Percentiles rank a stretch among this genome's conserved stretches.
phyloP scores from a whole-genome alignment of 2,329 filamentous ascomycete species.

The Verticillium nubilum region DNA sequence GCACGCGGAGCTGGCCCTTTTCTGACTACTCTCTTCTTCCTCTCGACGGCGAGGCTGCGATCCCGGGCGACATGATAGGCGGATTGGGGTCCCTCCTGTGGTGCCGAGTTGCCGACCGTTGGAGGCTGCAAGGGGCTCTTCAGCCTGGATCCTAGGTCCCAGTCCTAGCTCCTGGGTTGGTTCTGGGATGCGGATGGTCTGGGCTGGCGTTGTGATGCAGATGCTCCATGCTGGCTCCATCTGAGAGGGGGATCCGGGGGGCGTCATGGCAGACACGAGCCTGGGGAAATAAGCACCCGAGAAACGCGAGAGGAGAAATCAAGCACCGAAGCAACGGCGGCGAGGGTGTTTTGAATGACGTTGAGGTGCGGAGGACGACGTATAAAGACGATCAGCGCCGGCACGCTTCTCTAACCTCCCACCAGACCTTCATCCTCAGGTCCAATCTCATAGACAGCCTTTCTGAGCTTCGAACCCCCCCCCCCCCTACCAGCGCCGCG shows the following conservation, averaged over 20 bases:
- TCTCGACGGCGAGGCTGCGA: not conserved
- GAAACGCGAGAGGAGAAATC: not conserved
- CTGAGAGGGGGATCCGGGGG: not conserved
- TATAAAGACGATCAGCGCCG: not conserved
- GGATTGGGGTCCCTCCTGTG: not conserved
- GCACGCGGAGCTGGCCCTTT: not conserved
- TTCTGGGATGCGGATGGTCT: no score
- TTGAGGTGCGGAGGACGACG: no score
- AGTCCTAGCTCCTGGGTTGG: no score
- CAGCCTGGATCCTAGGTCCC: not conserved
- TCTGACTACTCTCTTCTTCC: not conserved
- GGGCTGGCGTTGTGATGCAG: not conserved
- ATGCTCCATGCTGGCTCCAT: not conserved
- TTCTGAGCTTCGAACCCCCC: constrained; percentile 19
- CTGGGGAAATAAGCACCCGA: not conserved
- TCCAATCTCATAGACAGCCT: not conserved
- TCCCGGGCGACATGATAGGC: not conserved
- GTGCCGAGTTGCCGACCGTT: not conserved
- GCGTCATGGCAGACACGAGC: not conserved
- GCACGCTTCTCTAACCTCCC: not conserved
- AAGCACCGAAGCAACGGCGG: not conserved
- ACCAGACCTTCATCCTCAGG: not conserved
- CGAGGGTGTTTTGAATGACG: not conserved
- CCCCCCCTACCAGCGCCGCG: constrained; percentile 23
- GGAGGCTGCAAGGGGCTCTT: not conserved